Base-by-base conservation (phyloP, 2,329 filamentous ascomycete genomes). In the Clonostachys solani region DNA sequence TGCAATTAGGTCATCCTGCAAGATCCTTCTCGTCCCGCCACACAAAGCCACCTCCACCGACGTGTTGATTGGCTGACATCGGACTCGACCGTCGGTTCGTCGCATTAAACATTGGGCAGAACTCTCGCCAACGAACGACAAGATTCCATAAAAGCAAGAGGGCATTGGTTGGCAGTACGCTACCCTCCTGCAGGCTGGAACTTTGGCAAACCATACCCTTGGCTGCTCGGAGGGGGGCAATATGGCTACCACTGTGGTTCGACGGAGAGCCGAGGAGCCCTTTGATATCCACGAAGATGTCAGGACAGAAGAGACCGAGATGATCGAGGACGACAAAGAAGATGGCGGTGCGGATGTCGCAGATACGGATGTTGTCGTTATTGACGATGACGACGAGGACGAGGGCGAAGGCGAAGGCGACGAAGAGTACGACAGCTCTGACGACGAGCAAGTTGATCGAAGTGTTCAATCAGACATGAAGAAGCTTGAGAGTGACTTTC, bases 391-490 rank as follows among this genome's bases (percentile, higher is more conserved):
- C 44, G 61, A 63, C 6, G 60, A 62, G 12, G 61, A 64, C 33
- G 61, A 62, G 2, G 64, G 63, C 29, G 60, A 63, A 35, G 65
- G 66, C 15, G 63, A 63, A 13, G 62, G 64, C 17, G 60, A 63
- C 3, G 67, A 71, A 2, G 66, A 69, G 3, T 60, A 65, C 0
- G 73, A 77, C 2, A 68, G 65, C 33, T 75, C 73, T 1, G 82
- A 83, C 9, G 82, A 83, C 19, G 83, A 89, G 44, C 66, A 72
- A 13, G 75, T 89, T 36, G 87, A 92, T 55, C 73, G 80, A 17
- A 73, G 71, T 6, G 88, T 96, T 13, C 80, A 83, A 51, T 83
- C 91, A 46, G 94, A 99, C 64, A 99, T 99, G 81, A 81, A 83
- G 45, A 89, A 84, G 55, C 82, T 99, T 48, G 85, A 92, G 57